A percentile compares a stretch with the other conserved stretches of the same genome.
These are phyloP conservation scores for Tilletiopsis washingtonensis DNA, from an alignment of 1,284 basidiomycete species.

Conservation along the genomic window DNA sequence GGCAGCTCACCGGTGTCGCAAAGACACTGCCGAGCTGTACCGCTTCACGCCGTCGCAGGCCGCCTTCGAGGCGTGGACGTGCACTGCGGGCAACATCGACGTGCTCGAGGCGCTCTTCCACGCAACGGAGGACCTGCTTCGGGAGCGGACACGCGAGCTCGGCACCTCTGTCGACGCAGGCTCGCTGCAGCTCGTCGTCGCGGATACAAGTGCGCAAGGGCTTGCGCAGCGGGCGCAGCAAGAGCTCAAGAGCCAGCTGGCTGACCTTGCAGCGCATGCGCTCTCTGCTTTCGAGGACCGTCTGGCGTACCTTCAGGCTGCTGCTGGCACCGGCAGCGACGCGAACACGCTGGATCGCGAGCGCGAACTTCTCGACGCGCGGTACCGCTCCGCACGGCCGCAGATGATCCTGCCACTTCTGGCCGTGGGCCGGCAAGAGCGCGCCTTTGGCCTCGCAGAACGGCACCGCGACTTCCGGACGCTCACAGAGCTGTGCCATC, in stretches of 20 bases:
- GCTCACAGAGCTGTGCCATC: conserved; percentile 65
- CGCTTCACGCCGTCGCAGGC: conserved; percentile 52
- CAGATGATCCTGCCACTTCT: conserved; percentile 67
- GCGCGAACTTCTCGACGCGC: conserved; percentile 56
- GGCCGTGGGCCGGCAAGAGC: conserved; percentile 59
- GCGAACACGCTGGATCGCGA: conserved; percentile 49
- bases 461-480: conserved; percentile 74
- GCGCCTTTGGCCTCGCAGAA: conserved; percentile 75
- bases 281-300: conserved; percentile 48
- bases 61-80: conserved; percentile 69
- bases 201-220: conserved; percentile 36
- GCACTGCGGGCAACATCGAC: conserved; percentile 60
- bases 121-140: conserved; percentile 55
- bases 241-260: conserved; percentile 58
- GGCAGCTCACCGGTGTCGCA: conserved; percentile 66
- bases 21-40: conserved; percentile 65
- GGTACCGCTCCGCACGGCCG: conserved; percentile 63
- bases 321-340: conserved; percentile 6
- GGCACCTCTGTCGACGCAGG: conserved; percentile 51
- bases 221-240: conserved; percentile 34
- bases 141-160: conserved; percentile 51
- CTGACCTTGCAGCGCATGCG: conserved; percentile 55
- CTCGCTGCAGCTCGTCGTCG: conserved; percentile 16
- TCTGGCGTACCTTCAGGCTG: conserved; percentile 41
- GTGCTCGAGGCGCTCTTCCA: conserved; percentile 66